Percentiles rank a stretch among this genome's conserved stretches.
These are phyloP conservation scores for Yamadazyma paraphyllophila DNA, from an alignment of 805 yeast genomes.

Conservation along the genomic window DNA sequence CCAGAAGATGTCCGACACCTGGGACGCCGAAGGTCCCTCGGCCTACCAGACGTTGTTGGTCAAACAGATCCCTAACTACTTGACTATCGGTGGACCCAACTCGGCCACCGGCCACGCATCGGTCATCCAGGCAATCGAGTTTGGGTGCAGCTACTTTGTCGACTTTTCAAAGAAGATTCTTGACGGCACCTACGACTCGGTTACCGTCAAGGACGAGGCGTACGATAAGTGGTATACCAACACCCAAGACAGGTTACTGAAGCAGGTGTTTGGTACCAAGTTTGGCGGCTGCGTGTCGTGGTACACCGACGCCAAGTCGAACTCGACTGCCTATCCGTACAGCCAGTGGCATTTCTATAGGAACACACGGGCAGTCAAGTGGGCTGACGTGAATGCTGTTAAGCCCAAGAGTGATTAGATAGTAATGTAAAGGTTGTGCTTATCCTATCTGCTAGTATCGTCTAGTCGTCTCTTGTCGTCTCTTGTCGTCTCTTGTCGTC, in stretches of 20 bases:
- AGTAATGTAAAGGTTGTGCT: too few relatives aligned
- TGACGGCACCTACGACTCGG: conserved; percentile 25
- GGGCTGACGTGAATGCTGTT: conserved; percentile 20
- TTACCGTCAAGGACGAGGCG: conserved; percentile 29
- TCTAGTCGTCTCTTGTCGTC: too few relatives aligned
- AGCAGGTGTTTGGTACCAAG: conserved; percentile 34
- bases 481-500: too few relatives aligned
- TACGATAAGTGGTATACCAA: conserved; percentile 34
- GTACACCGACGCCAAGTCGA: conserved; percentile 30
- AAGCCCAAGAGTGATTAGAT: conserved; percentile 5
- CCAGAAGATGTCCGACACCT: conserved; percentile 18
- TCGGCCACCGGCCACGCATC: conserved; percentile 44
- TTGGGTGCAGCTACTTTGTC: conserved; percentile 23
- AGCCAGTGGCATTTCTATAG: conserved; percentile 34
- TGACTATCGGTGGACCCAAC: conserved; percentile 40
- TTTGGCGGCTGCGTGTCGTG: conserved; percentile 44
- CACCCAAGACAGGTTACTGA: conserved; percentile 24
- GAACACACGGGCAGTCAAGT: conserved; percentile 24
- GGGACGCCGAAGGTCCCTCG: conserved; percentile 30
- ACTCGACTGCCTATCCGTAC: conserved; percentile 36
- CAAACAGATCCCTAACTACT: conserved; percentile 34
- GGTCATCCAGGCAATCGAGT: conserved; percentile 39
- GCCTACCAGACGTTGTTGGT: conserved; percentile 37
- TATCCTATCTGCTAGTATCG: too few relatives aligned
- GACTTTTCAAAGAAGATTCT: conserved; percentile 26